Conservation (phyloP, 1,139 yeast genomes). For the Taiozyma sp. region DNA sequence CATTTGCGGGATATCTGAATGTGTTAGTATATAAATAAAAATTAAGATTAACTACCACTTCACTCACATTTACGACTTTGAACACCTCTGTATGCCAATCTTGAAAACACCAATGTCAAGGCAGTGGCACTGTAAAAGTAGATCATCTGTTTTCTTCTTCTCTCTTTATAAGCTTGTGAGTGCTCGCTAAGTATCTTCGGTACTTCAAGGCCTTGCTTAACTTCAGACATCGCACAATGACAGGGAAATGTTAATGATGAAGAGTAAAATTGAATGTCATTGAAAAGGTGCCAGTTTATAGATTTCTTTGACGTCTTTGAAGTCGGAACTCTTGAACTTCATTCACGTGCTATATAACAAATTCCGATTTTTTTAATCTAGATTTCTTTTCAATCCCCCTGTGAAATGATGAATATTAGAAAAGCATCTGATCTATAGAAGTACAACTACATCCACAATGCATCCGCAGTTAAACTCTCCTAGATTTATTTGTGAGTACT, state of each 20-base stretch:
- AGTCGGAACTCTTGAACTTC: neutral
- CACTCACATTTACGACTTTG: slow-evolving; percentile 59
- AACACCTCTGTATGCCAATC: slow-evolving; percentile 72
- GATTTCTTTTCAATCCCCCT: too few species aligned
- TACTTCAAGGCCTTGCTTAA: slow-evolving; percentile 8
- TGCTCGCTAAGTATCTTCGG: slow-evolving; percentile 13
- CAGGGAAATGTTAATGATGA: neutral
- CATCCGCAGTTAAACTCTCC: slow-evolving; percentile 39
- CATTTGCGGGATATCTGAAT: slow-evolving; percentile 54
- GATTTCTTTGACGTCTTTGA: neutral
- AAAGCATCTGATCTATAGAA: neutral
- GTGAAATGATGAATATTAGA: neutral
- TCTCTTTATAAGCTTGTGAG: slow-evolving; percentile 23
- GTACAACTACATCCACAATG: slow-evolving; percentile 21
- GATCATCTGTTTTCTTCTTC: slow-evolving; percentile 70
- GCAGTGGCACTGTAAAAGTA: slow-evolving; percentile 69
- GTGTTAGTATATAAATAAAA: neutral
- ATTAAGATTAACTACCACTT: neutral
- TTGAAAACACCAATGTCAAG: slow-evolving; percentile 62
- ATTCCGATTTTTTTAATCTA: neutral
- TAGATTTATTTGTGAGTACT: slow-evolving; percentile 31
- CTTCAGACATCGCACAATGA: slow-evolving; percentile 8
- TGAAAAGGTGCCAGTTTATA: neutral
- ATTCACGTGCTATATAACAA: neutral
- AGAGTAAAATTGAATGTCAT: too few species aligned